Evolutionary conservation across 2,329 filamentous ascomycete genomes (phyloP), one percentile per base, ranked within the genome.

Genomic region (Xylariaceae sp.): DNA sequence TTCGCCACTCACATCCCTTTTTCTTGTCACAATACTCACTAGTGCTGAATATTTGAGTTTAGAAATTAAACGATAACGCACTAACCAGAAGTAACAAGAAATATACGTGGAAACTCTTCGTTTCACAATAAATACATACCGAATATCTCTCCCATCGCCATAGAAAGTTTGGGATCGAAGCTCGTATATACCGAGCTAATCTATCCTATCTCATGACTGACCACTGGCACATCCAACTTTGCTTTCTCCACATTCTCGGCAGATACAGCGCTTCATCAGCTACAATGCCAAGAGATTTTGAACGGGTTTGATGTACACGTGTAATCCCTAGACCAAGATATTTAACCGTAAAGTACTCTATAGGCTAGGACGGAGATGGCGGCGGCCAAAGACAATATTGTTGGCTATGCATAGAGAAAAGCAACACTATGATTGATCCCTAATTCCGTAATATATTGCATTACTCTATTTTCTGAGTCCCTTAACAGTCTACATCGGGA

Each of bases 331-430:
- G 5, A 37, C 7, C 12, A 19, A 6, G 40, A 62, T 43, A 62
- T 62, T 37, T 62, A 62, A 49, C 60, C 60, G 57, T 1, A 32
- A 54, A n/a, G 42, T 20, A 44, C 9, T 48, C 45, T 43, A 62
- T 62, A 62, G 57, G 54, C 48, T 58, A 47, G 57, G 45, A 58
- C 52, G 50, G 42, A 2, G 44, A 43, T 47, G 44, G 40, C 26
- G 19, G 50, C 52, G 18, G 18, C 42, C 29, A 37, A 18, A 47
- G 26, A 44, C 23, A 42, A 40, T 40, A 12, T 18, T 21, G 19
- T 48, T 49, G 16, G n/a, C 40, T 32, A 29, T 26, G 21, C 20
- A 2, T 12, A 48, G n/a, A 19, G 49, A 45, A 40, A 48, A 26
- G 40, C 50, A 50, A 16, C 20, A 20, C 18, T 16, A 37, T 23